Percentiles rank a stretch among this genome's conserved stretches.
phyloP scores from a whole-genome alignment of 169 alveolate species.

The Eimeria acervulina region DNA sequence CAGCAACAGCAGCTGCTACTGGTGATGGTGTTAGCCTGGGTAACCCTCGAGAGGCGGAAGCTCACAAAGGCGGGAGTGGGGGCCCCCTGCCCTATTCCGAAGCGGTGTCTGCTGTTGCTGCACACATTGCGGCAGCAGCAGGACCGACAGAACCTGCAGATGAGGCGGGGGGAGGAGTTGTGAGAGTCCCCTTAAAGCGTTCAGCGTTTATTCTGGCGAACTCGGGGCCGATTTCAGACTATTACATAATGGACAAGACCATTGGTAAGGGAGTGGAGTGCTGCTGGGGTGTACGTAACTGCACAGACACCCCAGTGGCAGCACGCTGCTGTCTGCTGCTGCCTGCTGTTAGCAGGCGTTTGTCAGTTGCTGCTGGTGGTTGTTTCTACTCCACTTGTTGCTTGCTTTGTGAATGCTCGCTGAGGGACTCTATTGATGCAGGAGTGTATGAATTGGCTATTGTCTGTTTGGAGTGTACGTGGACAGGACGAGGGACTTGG shows the following conservation, averaged over 20 bases:
- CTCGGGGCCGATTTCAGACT: constrained; percentile 84
- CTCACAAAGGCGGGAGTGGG: too few relatives aligned
- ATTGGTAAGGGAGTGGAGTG: constrained; percentile 27
- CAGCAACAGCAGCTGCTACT: background rate
- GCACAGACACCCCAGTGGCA: too few relatives aligned
- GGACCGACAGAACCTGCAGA: constrained; percentile 66
- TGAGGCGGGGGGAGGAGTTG: constrained; percentile 65
- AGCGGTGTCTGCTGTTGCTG: background rate
- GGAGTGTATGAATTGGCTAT: too few relatives aligned
- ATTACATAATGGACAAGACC: constrained; percentile 82
- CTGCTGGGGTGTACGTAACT: background rate
- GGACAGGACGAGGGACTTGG: constrained; percentile 90
- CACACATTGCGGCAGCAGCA: too few relatives aligned
- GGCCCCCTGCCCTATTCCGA: background rate
- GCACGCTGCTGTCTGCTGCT: background rate
- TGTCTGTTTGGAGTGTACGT: too few relatives aligned
- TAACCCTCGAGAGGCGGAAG: too few relatives aligned
- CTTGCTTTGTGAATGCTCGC: background rate
- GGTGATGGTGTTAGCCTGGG: background rate
- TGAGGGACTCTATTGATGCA: too few relatives aligned
- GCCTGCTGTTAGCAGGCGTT: too few relatives aligned
- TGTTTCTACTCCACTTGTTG: background rate
- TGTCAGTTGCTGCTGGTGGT: background rate
- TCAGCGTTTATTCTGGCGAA: constrained; percentile 85
- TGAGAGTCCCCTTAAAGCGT: background rate